Conservation (phyloP, 768 basidiomycete genomes). For the Mycena kentingensis region DNA sequence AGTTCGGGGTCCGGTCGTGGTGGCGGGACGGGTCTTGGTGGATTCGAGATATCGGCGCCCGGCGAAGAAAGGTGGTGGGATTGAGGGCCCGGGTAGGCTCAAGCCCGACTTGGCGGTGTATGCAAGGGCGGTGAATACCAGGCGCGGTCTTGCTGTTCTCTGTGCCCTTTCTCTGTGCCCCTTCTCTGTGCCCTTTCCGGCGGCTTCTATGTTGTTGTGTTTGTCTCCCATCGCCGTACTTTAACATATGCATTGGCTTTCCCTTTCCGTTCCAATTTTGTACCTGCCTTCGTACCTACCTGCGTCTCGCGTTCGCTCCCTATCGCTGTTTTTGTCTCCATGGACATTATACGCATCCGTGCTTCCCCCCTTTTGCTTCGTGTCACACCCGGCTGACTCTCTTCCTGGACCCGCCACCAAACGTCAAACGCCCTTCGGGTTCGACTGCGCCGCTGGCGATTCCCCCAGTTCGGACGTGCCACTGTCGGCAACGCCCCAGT, state of each 20-base stretch:
- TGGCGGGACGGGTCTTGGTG: constrained; percentile 31
- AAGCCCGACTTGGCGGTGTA: constrained; percentile 92
- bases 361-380: constrained; percentile 1
- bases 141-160: too few relatives aligned
- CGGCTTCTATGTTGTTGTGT: too few relatives aligned
- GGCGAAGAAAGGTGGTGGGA: constrained; percentile 38
- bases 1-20: constrained; percentile 70
- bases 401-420: constrained; percentile 64
- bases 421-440: constrained; percentile 86
- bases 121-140: constrained; percentile 63
- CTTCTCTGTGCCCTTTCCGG: too few relatives aligned
- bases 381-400: constrained; percentile 4
- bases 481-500: constrained; percentile 79
- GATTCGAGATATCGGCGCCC: constrained; percentile 84
- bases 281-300: too few relatives aligned
- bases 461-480: constrained; percentile 80
- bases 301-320: too few relatives aligned
- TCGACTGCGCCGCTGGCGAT: constrained; percentile 81
- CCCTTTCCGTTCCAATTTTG: too few relatives aligned
- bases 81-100: constrained; percentile 75
- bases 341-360: too few relatives aligned
- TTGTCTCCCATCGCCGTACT: too few relatives aligned
- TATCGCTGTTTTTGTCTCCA: too few relatives aligned
- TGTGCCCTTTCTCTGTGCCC: too few relatives aligned
- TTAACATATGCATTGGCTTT: too few relatives aligned